These are phyloP conservation scores for Hirschioporus abietinus DNA, from an alignment of 768 basidiomycete species.

Conservation along the genomic window DNA sequence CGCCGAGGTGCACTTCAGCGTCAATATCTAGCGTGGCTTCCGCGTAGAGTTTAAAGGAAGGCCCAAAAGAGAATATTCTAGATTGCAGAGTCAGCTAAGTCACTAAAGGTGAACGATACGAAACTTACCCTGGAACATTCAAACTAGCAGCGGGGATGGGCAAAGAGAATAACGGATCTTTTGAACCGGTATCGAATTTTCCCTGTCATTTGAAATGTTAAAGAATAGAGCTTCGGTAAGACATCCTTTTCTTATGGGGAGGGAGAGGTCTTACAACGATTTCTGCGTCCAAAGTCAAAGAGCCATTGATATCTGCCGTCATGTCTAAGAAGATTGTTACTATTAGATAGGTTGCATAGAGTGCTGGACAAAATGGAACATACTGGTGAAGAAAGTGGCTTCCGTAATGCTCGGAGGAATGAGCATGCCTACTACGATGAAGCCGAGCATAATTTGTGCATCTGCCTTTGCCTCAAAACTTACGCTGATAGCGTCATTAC, in stretches of 20 bases:
- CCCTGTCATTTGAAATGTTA: constrained; percentile 23
- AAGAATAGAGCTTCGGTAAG: too few relatives aligned
- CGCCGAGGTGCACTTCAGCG: constrained; percentile 33
- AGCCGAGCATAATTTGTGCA: constrained; percentile 23
- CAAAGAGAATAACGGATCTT: constrained; percentile 31
- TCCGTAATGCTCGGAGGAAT: constrained; percentile 36
- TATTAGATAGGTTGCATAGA: background rate
- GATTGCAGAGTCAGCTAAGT: constrained; percentile 25
- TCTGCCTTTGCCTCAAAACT: background rate
- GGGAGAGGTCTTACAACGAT: constrained; percentile 25
- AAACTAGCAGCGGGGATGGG: constrained; percentile 36
- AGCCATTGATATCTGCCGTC: constrained; percentile 9
- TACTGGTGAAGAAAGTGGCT: constrained; percentile 31
- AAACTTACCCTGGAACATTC: constrained; percentile 44
- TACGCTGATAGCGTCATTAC: background rate
- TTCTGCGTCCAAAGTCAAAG: constrained; percentile 31
- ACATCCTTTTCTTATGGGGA: too few relatives aligned
- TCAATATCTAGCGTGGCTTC: constrained; percentile 30
- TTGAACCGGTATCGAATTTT: constrained; percentile 36
- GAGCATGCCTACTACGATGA: constrained; percentile 39
- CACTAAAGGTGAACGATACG: constrained; percentile 19
- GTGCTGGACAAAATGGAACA: constrained; percentile 8
- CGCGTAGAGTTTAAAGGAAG: constrained; percentile 12
- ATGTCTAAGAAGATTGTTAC: background rate
- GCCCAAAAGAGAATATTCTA: constrained; percentile 43